These are phyloP conservation scores for Aspergillus wentii DNA, from an alignment of 495 filamentous ascomycete species.

Conservation along the genomic window DNA sequence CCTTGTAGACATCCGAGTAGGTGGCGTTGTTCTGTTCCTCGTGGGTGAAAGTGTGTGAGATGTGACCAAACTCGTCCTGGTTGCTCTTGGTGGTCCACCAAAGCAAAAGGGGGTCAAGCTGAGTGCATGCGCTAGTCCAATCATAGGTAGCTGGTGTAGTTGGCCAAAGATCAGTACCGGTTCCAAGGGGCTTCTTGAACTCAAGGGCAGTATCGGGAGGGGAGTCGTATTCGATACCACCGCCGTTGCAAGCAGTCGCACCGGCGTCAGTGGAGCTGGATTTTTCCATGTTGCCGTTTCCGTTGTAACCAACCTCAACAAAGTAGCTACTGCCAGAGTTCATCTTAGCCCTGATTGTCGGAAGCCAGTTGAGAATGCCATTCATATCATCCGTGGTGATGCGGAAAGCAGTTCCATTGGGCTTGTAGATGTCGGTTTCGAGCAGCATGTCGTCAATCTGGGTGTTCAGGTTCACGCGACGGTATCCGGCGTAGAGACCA, in stretches of 20 bases:
- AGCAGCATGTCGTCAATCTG: slow-evolving; percentile 65
- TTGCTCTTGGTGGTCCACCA: slow-evolving; percentile 48
- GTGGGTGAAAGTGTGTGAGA: slow-evolving; percentile 64
- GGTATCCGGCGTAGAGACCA: slow-evolving; percentile 51
- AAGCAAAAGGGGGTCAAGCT: slow-evolving; percentile 42
- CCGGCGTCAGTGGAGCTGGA: slow-evolving; percentile 33
- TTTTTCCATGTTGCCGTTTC: slow-evolving; percentile 55
- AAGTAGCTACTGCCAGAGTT: slow-evolving; percentile 51
- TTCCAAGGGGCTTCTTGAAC: slow-evolving; percentile 53
- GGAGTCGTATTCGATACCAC: slow-evolving; percentile 32
- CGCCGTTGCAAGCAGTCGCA: slow-evolving; percentile 22
- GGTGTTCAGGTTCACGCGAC: slow-evolving; percentile 52
- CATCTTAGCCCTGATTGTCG: slow-evolving; percentile 45
- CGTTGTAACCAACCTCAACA: slow-evolving; percentile 56
- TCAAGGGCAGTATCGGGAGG: slow-evolving; percentile 47
- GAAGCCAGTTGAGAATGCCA: slow-evolving; percentile 44
- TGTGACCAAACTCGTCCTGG: slow-evolving; percentile 45
- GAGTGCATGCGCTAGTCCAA: slow-evolving; percentile 44
- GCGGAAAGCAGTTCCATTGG: slow-evolving; percentile 40
- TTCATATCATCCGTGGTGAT: slow-evolving; percentile 46
- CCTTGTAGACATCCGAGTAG: slow-evolving; percentile 49
- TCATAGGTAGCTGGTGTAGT: slow-evolving; percentile 35
- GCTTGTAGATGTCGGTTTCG: slow-evolving; percentile 48
- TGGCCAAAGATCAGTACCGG: slow-evolving; percentile 52
- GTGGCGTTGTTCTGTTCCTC: slow-evolving; percentile 56